phyloP scores from a whole-genome alignment of 1,139 yeast genomes.

The Kurtzmaniella quercitrusa region DNA sequence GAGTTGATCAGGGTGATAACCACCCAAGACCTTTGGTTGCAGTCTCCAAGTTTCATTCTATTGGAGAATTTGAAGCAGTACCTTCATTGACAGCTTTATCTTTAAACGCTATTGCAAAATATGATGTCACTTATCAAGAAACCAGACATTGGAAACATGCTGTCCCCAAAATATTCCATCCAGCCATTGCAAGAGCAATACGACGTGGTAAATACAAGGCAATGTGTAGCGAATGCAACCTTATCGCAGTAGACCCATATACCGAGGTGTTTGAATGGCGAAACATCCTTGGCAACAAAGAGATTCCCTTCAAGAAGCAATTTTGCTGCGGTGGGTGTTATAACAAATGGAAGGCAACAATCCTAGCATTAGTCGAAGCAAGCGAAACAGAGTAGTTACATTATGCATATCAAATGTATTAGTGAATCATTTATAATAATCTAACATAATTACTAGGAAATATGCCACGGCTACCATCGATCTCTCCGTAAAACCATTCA shows the following conservation, averaged over 20 bases:
- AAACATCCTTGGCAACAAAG: conserved; percentile 36
- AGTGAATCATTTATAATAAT: conserved; percentile 8
- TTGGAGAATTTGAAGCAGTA: conserved; percentile 11
- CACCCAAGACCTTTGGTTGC: conserved; percentile 10
- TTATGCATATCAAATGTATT: too few species aligned
- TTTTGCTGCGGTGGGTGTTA: conserved; percentile 41
- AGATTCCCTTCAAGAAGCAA: conserved; percentile 35
- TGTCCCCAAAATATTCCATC: conserved; percentile 35
- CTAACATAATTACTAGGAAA: conserved; percentile 56
- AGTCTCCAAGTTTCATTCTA: conserved; percentile 12
- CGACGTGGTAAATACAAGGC: conserved; percentile 35
- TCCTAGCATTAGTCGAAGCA: neutral
- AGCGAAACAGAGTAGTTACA: neutral
- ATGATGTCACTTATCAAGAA: conserved; percentile 43
- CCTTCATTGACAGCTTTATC: conserved; percentile 34
- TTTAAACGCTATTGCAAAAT: conserved; percentile 32
- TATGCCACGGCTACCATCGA: conserved; percentile 43
- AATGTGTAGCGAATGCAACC: conserved; percentile 33
- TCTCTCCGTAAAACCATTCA: conserved; percentile 61
- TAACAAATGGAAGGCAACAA: conserved; percentile 17
- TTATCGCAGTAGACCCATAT: conserved; percentile 35
- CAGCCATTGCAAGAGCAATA: conserved; percentile 33
- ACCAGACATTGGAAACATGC: conserved; percentile 38
- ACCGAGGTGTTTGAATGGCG: conserved; percentile 47
- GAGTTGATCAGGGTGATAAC: conserved; percentile 9